phyloP scores from a whole-genome alignment of 129 eudicot genomes.

The Rutidosis leptorrhynchoides region DNA sequence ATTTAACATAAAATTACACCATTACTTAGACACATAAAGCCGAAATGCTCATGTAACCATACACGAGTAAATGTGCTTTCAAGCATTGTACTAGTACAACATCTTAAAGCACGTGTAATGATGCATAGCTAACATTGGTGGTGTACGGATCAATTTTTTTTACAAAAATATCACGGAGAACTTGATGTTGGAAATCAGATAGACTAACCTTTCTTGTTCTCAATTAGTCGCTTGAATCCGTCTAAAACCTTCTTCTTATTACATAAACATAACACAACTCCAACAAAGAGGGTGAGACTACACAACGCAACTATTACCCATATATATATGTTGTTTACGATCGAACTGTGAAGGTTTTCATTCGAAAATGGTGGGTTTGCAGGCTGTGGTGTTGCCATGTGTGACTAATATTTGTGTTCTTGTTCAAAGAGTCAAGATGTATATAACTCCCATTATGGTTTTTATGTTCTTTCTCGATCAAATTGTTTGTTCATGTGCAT shows the following conservation, averaged over 20 bases:
- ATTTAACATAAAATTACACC: slow-evolving; percentile 4
- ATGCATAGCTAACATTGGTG: no score
- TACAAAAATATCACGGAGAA: no score
- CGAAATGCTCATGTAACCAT: background rate
- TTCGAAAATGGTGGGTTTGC: slow-evolving; percentile 14
- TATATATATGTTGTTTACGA: slow-evolving; percentile 26
- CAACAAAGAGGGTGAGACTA: slow-evolving; percentile 24
- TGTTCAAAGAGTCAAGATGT: slow-evolving; percentile 1
- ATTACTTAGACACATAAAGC: background rate
- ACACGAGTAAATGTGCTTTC: no score
- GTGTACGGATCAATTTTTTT: no score
- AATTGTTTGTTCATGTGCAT: slow-evolving; percentile 18
- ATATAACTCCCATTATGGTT: background rate
- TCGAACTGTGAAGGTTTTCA: slow-evolving; percentile 15
- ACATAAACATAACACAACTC: slow-evolving; percentile 39
- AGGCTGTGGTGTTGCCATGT: slow-evolving; percentile 14
- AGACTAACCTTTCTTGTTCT: slow-evolving; percentile 40
- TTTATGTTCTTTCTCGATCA: background rate
- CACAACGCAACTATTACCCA: slow-evolving; percentile 36
- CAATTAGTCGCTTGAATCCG: slow-evolving; percentile 23
- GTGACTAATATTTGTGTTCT: background rate
- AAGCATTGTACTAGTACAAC: no score
- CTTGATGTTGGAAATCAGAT: background rate
- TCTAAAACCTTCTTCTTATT: slow-evolving; percentile 45
- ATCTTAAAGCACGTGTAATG: no score